Evolutionary conservation across 768 basidiomycete genomes (phyloP).

Genomic region (Botryobasidium botryosum): DNA sequence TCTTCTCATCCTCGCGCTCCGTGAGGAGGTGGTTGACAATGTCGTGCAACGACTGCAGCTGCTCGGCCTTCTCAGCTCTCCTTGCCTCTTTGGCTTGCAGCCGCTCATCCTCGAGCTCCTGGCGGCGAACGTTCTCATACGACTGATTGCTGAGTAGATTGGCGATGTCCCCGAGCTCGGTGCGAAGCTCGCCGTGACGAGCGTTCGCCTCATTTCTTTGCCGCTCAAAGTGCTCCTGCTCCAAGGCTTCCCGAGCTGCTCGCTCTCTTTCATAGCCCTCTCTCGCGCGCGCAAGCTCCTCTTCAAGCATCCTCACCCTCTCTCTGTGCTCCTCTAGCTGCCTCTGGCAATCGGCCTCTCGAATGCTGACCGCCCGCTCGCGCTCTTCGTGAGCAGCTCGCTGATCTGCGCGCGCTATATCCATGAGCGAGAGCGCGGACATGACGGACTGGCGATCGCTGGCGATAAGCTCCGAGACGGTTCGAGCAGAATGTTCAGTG

Average conservation of each 20-base stretch:
- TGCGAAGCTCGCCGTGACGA: slow-evolving; percentile 40
- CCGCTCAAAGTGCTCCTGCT: slow-evolving; percentile 43
- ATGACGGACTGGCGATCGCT: background rate
- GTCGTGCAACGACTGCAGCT: slow-evolving; percentile 38
- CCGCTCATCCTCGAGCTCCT: slow-evolving; percentile 38
- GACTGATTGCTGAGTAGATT: slow-evolving; percentile 54
- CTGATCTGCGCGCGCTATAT: background rate
- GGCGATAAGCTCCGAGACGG: slow-evolving; percentile 1
- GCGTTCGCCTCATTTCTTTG: slow-evolving; percentile 41
- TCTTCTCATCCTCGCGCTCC: slow-evolving; percentile 36
- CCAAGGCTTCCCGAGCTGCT: slow-evolving; percentile 37
- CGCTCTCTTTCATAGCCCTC: slow-evolving; percentile 36
- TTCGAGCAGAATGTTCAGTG: slow-evolving; percentile 5
- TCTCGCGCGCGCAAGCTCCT: slow-evolving; percentile 39
- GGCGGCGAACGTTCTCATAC: slow-evolving; percentile 42
- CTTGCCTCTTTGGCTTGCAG: slow-evolving; percentile 45
- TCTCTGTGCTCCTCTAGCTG: slow-evolving; percentile 22
- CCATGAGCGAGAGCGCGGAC: background rate
- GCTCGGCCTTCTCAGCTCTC: slow-evolving; percentile 39
- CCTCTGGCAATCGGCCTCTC: slow-evolving; percentile 12
- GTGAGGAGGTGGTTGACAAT: slow-evolving; percentile 35
- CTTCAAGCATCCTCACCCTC: slow-evolving; percentile 43
- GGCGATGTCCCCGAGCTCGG: slow-evolving; percentile 53
- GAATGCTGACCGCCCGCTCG: too few relatives aligned
- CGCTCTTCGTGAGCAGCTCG: slow-evolving; percentile 10